These are phyloP conservation scores for Brassica incana DNA, from an alignment of 345 rosid species.

Conservation along the genomic window DNA sequence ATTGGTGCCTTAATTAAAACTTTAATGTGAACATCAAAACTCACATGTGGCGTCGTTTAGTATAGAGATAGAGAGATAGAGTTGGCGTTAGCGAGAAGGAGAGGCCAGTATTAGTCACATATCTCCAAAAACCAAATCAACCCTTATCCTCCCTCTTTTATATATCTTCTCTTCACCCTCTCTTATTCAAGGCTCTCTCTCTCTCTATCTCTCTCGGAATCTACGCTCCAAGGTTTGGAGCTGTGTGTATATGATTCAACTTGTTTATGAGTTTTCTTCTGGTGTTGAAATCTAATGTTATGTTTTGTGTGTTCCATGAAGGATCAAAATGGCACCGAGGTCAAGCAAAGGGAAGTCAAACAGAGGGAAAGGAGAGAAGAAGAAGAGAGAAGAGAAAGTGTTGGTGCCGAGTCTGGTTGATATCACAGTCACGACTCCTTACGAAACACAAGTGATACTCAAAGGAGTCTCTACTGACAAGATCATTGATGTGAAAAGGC, in stretches of 20 bases:
- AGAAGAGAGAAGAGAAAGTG: slow-evolving; percentile 81
- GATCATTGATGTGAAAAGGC: slow-evolving; percentile 77
- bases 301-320: slow-evolving; percentile 25
- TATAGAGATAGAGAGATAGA: background rate
- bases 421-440: slow-evolving; percentile 60
- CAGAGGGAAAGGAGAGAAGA: slow-evolving; percentile 72
- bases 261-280: background rate
- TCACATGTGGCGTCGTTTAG: slow-evolving; percentile 27
- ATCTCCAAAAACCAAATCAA: slow-evolving; percentile 28
- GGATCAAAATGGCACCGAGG: slow-evolving; percentile 70
- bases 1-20: slow-evolving; percentile 11
- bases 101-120: slow-evolving; percentile 37
- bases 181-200: slow-evolving; percentile 4
- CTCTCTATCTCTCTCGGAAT: slow-evolving; percentile 19
- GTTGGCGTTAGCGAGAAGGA: slow-evolving; percentile 41
- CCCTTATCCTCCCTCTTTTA: slow-evolving; percentile 44
- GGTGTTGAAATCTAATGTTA: background rate
- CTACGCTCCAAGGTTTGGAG: slow-evolving; percentile 20
- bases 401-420: slow-evolving; percentile 68
- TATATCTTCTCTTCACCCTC: slow-evolving; percentile 37
- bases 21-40: slow-evolving; percentile 28
- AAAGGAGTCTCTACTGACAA: slow-evolving; percentile 90
- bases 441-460: slow-evolving; percentile 70
- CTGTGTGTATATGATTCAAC: background rate
- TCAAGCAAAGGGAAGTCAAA: slow-evolving; percentile 70